Evolutionary conservation across 202 grass and related monocot genomes (phyloP), one percentile per base, ranked within the genome.

Genomic region (Alloteropsis angusta): DNA sequence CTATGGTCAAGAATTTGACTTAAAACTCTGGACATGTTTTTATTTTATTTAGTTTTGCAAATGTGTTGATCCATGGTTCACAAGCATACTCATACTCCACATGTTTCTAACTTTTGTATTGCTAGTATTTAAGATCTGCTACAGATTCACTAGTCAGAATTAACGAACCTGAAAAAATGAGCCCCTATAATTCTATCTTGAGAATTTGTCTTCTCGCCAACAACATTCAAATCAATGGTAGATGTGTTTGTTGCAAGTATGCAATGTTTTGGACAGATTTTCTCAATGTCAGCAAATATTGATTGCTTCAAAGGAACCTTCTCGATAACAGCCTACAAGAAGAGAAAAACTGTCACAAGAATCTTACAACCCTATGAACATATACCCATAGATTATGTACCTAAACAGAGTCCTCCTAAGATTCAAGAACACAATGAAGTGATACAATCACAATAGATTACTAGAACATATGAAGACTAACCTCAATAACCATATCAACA

Each of bases 401-500:
- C 28, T 55, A 61, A 76, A 74, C 2, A 43, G 16, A 71, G 21
- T 41, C 65, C 4, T 41, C 65, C 4, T 26, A 80, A 39, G 19
- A 42, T 65, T 39, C 19, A 23, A 36, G 17, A 72, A 52, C 35
- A 60, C 15, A 39, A 52, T 6, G 11, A 56, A 41, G 25, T 22
- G 5, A 48, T 81, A 16, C 43, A 32, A 63, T 19, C 60, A 65
- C 46, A 61, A 44, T 13, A 70, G 28, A 77, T 66, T 42, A 18
- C 56, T 63, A 38, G 36, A 74, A 71, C 9, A 38, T 61, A 52
- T 12, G 54, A 76, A 38, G 26, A 48, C 45, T 72, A 89, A 93
- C 96, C 96, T 99, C 96, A 13, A 99, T 99, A 87, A 99, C 96
- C 92, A 99, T 89, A 90, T 99, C 96, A 71, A 93, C 88, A 85